Conservation (phyloP, 768 basidiomycete species). For the Kwoniella heveanensis region DNA sequence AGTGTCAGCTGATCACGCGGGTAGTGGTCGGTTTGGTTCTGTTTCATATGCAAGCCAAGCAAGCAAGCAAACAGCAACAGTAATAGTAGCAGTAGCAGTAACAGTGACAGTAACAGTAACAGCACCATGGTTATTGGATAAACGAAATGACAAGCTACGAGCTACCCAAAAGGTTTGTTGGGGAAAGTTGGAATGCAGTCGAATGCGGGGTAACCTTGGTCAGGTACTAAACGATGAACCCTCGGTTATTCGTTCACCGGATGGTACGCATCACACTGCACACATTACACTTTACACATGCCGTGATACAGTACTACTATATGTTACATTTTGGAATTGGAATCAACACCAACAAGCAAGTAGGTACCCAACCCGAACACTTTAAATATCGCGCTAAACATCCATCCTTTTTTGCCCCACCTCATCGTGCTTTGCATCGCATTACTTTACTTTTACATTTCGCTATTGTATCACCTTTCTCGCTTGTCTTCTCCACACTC, state of each 20-base stretch:
- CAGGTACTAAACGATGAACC: not conserved
- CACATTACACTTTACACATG: no score
- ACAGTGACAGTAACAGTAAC: not conserved
- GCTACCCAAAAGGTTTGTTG: not conserved
- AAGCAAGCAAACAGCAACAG: no score
- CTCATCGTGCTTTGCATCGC: no score
- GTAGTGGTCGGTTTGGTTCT: not conserved
- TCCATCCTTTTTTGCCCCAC: not conserved
- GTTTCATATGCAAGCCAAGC: no score
- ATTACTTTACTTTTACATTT: no score
- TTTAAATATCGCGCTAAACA: not conserved
- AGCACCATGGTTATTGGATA: not conserved
- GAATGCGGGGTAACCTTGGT: not conserved
- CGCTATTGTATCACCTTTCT: no score
- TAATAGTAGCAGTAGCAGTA: no score
- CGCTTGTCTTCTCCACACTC: not conserved
- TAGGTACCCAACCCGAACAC: no score
- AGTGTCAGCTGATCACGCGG: not conserved
- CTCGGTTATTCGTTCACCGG: constrained; percentile 5
- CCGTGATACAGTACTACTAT: no score
- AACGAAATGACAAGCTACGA: not conserved
- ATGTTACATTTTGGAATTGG: not conserved
- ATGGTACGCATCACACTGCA: no score
- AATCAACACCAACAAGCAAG: no score
- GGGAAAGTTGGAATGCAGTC: no score